These are phyloP conservation scores for Citrus maxima DNA, from an alignment of 345 rosid genomes.

Conservation along the genomic window DNA sequence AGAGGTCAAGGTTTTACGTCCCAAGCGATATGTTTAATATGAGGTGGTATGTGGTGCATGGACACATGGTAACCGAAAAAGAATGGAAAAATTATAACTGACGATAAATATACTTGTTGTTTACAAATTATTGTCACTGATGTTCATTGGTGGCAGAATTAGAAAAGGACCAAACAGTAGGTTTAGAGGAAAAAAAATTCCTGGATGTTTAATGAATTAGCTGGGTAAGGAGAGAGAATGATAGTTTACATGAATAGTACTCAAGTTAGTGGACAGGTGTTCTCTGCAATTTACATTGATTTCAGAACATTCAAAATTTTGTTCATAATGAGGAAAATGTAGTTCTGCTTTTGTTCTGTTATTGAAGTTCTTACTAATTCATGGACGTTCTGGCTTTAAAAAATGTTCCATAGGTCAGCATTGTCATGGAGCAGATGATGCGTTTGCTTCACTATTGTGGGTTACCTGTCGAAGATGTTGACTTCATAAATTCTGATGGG, in stretches of 20 bases:
- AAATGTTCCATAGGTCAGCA: slow-evolving; percentile 55
- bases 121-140: neutral
- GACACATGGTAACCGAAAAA: too few relatives aligned
- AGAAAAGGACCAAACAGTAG: neutral
- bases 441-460: slow-evolving; percentile 87
- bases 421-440: slow-evolving; percentile 99
- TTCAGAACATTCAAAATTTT: neutral
- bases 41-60: too few relatives aligned
- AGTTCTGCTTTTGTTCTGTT: neutral
- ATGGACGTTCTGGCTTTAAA: slow-evolving; percentile 4
- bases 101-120: neutral
- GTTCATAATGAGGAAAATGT: neutral
- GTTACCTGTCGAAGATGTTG: slow-evolving; percentile 88
- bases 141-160: neutral
- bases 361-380: neutral
- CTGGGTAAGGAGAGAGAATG: neutral
- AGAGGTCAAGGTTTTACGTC: too few relatives aligned
- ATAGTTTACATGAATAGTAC: neutral
- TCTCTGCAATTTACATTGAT: neutral
- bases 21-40: too few relatives aligned
- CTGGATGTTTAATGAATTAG: neutral
- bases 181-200: neutral
- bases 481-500: slow-evolving; percentile 93
- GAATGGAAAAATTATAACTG: neutral
- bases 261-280: neutral